A percentile compares a stretch with the other conserved stretches of the same genome.
Evolutionary conservation across 148 eudicot species (phyloP).

Genomic region (Vaccinium vitisidaea): DNA sequence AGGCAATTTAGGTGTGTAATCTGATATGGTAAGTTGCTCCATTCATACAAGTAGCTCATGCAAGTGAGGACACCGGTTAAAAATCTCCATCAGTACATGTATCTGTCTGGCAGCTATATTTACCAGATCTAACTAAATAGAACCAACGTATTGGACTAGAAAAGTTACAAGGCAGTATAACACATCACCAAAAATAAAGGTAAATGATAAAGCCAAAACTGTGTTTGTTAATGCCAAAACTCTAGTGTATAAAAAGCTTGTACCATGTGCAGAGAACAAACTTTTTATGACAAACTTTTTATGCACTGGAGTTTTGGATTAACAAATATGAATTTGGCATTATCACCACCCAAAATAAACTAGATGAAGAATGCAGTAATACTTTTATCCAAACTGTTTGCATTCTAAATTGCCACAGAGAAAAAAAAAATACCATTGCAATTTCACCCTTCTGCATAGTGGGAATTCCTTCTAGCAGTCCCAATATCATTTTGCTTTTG

Average conservation of each 20-base stretch:
- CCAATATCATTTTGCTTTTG: conserved; percentile 90
- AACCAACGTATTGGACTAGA: neutral
- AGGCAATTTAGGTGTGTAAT: neutral
- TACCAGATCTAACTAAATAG: neutral
- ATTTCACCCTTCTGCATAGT: conserved; percentile 96
- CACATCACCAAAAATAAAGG: neutral
- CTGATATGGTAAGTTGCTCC: neutral
- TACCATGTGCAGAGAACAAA: no score
- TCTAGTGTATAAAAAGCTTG: no score
- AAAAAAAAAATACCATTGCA: conserved; percentile 59
- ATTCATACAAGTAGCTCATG: neutral
- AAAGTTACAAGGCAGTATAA: neutral
- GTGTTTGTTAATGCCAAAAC: no score
- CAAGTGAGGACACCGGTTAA: neutral
- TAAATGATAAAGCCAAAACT: no score
- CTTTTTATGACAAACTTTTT: no score
- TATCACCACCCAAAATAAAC: no score
- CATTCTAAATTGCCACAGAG: neutral
- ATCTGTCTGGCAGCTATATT: neutral
- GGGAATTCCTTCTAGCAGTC: conserved; percentile 94
- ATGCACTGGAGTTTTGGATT: no score
- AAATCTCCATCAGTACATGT: neutral
- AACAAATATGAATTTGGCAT: no score
- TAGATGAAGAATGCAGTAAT: neutral
- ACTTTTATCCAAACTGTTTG: neutral